phyloP scores from a whole-genome alignment of 495 filamentous ascomycete genomes.

The Xylaria venustula region DNA sequence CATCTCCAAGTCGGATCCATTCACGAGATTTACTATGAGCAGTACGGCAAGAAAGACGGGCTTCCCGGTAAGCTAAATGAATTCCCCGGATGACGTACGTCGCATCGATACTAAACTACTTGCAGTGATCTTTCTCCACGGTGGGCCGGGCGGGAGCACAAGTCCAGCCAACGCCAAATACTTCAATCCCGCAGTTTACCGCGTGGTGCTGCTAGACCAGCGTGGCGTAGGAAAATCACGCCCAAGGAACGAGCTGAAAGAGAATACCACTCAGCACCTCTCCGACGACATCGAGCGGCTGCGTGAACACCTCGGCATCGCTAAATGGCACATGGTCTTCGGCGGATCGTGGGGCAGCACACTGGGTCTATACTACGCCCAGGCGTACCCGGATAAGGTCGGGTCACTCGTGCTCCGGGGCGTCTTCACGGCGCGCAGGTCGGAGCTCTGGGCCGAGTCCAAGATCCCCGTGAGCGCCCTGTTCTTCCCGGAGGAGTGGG shows the following conservation, averaged over 20 bases:
- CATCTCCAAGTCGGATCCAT: conserved; percentile 35
- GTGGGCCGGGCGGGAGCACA: conserved; percentile 43
- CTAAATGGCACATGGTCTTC: conserved; percentile 47
- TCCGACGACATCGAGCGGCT: conserved; percentile 45
- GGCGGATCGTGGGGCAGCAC: conserved; percentile 51
- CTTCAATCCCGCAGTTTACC: conserved; percentile 46
- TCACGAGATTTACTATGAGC: conserved; percentile 43
- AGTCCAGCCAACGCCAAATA: conserved; percentile 36
- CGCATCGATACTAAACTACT: not conserved
- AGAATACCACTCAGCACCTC: conserved; percentile 45
- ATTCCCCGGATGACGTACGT: not conserved
- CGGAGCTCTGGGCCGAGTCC: conserved; percentile 28
- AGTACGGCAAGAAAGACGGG: conserved; percentile 40
- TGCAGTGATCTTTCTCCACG: conserved; percentile 40
- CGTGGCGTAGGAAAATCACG: conserved; percentile 45
- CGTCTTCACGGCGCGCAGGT: conserved; percentile 35
- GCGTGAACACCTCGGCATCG: conserved; percentile 37
- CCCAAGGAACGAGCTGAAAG: conserved; percentile 36
- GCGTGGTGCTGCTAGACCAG: conserved; percentile 47
- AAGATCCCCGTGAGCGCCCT: conserved; percentile 23
- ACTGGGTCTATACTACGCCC: conserved; percentile 41
- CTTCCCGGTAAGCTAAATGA: conserved; percentile 25
- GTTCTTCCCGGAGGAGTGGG: conserved; percentile 44
- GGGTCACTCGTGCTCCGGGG: conserved; percentile 31
- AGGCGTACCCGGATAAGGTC: conserved; percentile 38